Conservation (phyloP, 2,329 filamentous ascomycete genomes). For the Pseudofabraea citricarpa region DNA sequence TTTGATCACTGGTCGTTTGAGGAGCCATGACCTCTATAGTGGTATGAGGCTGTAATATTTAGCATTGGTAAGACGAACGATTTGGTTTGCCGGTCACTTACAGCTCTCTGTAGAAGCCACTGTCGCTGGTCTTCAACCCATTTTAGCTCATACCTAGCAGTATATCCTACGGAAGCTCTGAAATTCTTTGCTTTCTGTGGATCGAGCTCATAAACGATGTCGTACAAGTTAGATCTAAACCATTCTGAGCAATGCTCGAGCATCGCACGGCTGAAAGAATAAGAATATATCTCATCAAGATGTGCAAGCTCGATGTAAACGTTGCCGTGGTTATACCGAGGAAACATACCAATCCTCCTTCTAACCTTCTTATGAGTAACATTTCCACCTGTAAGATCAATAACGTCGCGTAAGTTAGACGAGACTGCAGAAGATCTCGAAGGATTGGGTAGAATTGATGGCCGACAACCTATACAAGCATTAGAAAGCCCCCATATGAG, state of each 20-base stretch:
- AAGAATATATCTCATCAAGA: neutral
- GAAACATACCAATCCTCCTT: neutral
- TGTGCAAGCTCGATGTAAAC: conserved; percentile 1
- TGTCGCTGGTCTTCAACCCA: neutral
- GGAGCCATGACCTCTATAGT: neutral
- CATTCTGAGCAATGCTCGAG: conserved; percentile 1
- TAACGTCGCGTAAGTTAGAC: too few species aligned
- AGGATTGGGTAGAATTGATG: too few species aligned
- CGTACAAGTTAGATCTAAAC: conserved; percentile 5
- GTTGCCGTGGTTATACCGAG: neutral
- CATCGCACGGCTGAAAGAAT: neutral
- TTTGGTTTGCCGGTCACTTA: neutral
- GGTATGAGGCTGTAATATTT: neutral
- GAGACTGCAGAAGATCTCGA: too few species aligned
- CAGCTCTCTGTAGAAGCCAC: neutral
- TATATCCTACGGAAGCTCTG: neutral
- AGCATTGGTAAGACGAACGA: neutral
- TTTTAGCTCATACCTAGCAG: neutral
- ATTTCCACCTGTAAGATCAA: too few species aligned
- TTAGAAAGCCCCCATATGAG: too few species aligned
- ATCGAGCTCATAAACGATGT: conserved; percentile 2
- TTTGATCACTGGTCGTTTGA: too few species aligned
- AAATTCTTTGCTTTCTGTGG: neutral
- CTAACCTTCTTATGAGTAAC: neutral
- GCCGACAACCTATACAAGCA: too few species aligned